Base-by-base conservation (phyloP, 108 stramenopile genomes). In the Aurantiochytrium sp. region DNA sequence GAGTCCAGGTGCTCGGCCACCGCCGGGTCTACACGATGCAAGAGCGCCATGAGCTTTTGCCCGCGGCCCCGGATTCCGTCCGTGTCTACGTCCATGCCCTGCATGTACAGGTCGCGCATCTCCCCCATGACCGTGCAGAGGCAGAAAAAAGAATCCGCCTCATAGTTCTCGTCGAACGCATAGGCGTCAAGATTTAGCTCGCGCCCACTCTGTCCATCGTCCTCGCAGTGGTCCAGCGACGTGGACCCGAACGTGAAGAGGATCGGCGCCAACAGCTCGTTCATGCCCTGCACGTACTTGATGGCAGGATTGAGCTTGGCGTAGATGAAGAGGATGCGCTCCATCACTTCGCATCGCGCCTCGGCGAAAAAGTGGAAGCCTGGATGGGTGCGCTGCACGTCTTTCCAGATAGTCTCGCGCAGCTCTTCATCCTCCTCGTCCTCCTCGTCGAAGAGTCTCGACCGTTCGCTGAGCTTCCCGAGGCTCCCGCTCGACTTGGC, bases 221-320 rank as follows among this genome's bases (percentile, higher is more conserved):
- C 73, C 73, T 31, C 73, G 27, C 42, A 34, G 34, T 65, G 21
- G 55, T 55, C 31, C 34, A 86, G 32, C 8, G 86, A 27, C 17
- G 50, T 4, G 6, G 32, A 87, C 6, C 95, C 96, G n/a, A 97
- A 86, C 4, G 97, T 97, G 68, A 96, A 97, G 90, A 96, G 96
- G 1, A 98, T 90, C 10, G 97, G 96, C 19, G 94, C 97, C 6
- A 95, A 94, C 68, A 98, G 94, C 90, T 98, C 98, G 85, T 98
- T 98, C 98, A 98, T 98, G 34, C 98, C 98, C 89, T 98, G 98
- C 36, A 97, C 97, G 86, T 98, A 98, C 37, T 95, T 91, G 87
- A 96, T 96, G 22, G 96, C 97, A 85, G 95, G 93, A 87, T 98
- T 97, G n/a, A 96, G 89, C 89, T 97, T 96, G 65, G 96, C 96